Evolutionary conservation across 192 early-diverging fungal species (phyloP), one percentile per base, ranked within the genome.

Genomic region (Paraglomus brasilianum): DNA sequence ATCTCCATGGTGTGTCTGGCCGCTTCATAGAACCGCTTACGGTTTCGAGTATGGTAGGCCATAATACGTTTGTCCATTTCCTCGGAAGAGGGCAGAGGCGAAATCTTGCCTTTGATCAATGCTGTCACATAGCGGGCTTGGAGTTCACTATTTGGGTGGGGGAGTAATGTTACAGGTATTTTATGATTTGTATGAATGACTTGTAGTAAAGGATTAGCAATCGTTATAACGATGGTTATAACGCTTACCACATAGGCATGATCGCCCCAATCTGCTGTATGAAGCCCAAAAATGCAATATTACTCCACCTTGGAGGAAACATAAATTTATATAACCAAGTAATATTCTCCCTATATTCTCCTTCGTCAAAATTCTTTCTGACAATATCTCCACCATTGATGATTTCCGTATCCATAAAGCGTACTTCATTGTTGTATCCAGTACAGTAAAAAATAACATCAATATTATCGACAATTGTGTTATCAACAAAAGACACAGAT

Each of bases 361-460:
- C n/a, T 53, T 75, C 70, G 5, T 80, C 80, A 13, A 46, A 45
- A 38, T 45, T 22, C 24, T 63, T 56, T 50, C 69, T 64, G n/a
- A 68, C 11, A 15, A 75, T 65, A 14, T 82, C 72, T 38, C 77
- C 74, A 14, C 79, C 77, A 10, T 73, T 71, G 1, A 87, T 51
- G 14, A 76, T 72, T 22, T 72, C 65, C 8, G 74, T 60, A 43
- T 81, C 76, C 46, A 90, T 58, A 56, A 82, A 85, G 0, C 81
- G 79, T 56, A 78, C 75, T 10, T 78, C 75, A 66, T 80, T 83
- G 3, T 78, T 51, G 73, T 86, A 88, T 7, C 88, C 88, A 0
- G 88, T 90, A 61, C 84, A 86, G 47, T 80, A 87, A 22, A 88
- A 73, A 5, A 90, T 73, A 17, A 60, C 51, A 72, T 90, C 88